Base-by-base conservation (phyloP, 305 asterid genomes). In the Fraxinus greggii region DNA sequence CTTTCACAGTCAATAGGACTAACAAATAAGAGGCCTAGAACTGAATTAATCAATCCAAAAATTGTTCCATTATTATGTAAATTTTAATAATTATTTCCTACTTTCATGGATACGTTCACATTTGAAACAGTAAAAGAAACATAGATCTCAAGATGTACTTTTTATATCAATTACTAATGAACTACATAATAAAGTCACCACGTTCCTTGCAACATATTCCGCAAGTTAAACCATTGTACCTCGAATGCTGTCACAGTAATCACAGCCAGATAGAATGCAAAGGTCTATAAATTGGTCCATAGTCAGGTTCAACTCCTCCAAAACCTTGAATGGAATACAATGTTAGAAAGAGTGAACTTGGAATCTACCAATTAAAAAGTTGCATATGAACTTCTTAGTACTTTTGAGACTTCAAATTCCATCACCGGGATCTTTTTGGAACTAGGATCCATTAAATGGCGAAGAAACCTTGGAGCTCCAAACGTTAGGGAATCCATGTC, bases 401-500 rank as follows among this genome's bases (percentile, higher is more conserved):
- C 98, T 98, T 92, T 92, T 72, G 96, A 80, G 88, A 96, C 91
- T 86, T 94, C 99, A 88, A 94, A 91, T 87, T 96, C 99, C 98
- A 93, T 93, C 85, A 96, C 98, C 17, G 98, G 99, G 42, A 96
- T 92, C 84, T 96, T 94, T 87, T 93, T 96, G 63, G 97, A 88
- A 88, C 95, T 93, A 85, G 99, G 99, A 87, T 94, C 98, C 98
- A 94, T 96, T 81, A 96, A 85, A 90, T 96, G 98, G 28, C 99
- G 98, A 84, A 96, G 92, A 89, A 96, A 96, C 83, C 81, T 90
- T 45, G 97, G 93, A 84, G 98, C 94, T 86, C 99, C 98, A 87
- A 96, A 96, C 42, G 99, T 93, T 76, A 96, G 88, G 67, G 98
- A 96, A 89, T 96, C 99, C 99, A 96, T 96, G 87, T 96, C 99